Base-by-base conservation (phyloP, 106 monocot genomes). In the Acorus calamus region DNA sequence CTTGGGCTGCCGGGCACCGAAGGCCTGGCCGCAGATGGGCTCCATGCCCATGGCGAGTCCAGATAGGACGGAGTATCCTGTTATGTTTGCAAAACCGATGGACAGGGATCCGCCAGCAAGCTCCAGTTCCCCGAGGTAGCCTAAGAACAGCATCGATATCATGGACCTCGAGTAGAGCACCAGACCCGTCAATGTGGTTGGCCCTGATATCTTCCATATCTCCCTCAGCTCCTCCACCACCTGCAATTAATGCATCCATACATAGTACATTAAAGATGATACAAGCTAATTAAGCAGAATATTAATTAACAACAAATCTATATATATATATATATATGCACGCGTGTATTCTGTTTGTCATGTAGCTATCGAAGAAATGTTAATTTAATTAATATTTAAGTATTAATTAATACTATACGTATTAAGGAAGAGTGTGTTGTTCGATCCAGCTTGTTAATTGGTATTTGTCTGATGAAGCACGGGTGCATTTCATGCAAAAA, bases 11-110 rank as follows among this genome's bases (percentile, higher is more conserved):
- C 68, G 66, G 6, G 89, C 94, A 2, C 94, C 94, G 65, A 84
- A 94, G 7, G 94, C 94, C 62, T 94, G 94, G 47, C 89, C 86
- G 73, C 94, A 94, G 59, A 94, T 89, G 77, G 94, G 94, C 66
- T 94, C 94, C 94, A 94, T 89, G 0, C 94, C 94, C 77, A 94
- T 83, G 43, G 94, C 94, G 6, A 94, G 78, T 3, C 94, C 94
- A 10, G 86, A 86, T 13, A 94, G 81, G 44, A 94, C 89, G 0
- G 94, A 94, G 79, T 94, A 94, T 7, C 94, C 94, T 11, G 94
- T 94, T 64, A 94, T 94, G 77, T 89, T 94, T 11, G 94, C 89
- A 72, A 94, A 94, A 47, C 94, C 89, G 53, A 94, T 81, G 56
- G 89, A 53, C 14, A 89, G 86, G 3, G 89, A 94, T 6, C 93